A percentile compares a stretch with the other conserved stretches of the same genome.
phyloP scores from a whole-genome alignment of 2,329 filamentous ascomycete species.

The Phialocephala subalpina region DNA sequence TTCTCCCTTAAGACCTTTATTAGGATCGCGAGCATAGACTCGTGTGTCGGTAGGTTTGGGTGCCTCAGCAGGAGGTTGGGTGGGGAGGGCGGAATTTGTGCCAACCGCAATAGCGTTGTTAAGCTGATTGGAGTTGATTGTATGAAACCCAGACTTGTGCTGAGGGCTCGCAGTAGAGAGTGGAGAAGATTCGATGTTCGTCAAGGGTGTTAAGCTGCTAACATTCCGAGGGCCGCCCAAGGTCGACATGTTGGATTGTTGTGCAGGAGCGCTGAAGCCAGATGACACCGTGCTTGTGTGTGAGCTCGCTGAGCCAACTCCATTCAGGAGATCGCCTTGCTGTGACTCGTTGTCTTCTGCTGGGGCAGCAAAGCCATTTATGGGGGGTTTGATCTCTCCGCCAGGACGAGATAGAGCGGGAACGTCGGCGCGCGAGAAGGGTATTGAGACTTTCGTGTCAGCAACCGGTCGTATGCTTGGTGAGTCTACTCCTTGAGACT shows the following conservation, averaged over 20 bases:
- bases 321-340: constrained; percentile 73
- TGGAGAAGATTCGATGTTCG: constrained; percentile 71
- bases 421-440: constrained; percentile 43
- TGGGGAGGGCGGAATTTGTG: constrained; percentile 4
- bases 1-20: constrained; percentile 60
- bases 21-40: constrained; percentile 64
- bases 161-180: constrained; percentile 63
- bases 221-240: constrained; percentile 37
- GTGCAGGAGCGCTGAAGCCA: constrained; percentile 62
- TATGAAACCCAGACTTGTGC: constrained; percentile 46
- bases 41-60: constrained; percentile 36
- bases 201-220: constrained; percentile 69
- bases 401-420: constrained; percentile 38
- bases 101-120: constrained; percentile 26
- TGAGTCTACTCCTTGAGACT: constrained; percentile 47
- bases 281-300: constrained; percentile 76
- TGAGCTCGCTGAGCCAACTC: constrained; percentile 76
- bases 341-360: constrained; percentile 65
- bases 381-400: constrained; percentile 31
- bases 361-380: constrained; percentile 35
- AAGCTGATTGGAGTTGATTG: constrained; percentile 44
- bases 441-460: constrained; percentile 46
- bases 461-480: constrained; percentile 42
- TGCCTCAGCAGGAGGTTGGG: constrained; percentile 33
- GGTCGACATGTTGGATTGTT: constrained; percentile 38